A percentile compares a stretch with the other conserved stretches of the same genome.
Evolutionary conservation across 2,329 filamentous ascomycete species (phyloP).

Genomic region (Aureobasidium sp.): DNA sequence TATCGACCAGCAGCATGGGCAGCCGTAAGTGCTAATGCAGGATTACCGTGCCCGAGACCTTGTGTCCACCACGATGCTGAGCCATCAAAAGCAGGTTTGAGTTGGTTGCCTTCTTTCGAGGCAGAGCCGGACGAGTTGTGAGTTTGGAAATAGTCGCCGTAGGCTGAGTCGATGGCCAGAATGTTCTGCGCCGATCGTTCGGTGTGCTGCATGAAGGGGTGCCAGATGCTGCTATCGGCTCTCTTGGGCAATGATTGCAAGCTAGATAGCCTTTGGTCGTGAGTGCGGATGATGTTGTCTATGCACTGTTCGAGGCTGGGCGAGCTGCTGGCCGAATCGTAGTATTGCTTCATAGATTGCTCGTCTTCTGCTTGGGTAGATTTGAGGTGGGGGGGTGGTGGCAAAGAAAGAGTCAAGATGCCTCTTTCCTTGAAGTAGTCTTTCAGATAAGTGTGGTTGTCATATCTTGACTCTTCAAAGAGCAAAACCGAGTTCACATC

Average conservation of each 20-base stretch:
- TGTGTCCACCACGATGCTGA: conserved; percentile 92
- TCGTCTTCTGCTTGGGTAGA: conserved; percentile 42
- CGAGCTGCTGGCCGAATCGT: conserved; percentile 41
- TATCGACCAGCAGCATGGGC: conserved; percentile 78
- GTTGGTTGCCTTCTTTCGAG: conserved; percentile 29
- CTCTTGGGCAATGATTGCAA: conserved; percentile 55
- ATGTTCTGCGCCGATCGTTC: conserved; percentile 56
- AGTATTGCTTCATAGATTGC: conserved; percentile 58
- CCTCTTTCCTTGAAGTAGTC: conserved; percentile 58
- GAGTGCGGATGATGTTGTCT: conserved; percentile 45
- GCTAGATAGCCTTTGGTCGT: conserved; percentile 49
- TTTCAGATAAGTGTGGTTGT: conserved; percentile 60
- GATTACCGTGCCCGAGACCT: conserved; percentile 73
- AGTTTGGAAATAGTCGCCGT: conserved; percentile 71
- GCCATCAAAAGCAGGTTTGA: conserved; percentile 68
- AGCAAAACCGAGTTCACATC: conserved; percentile 64
- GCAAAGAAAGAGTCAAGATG: conserved; percentile 34
- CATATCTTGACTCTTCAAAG: conserved; percentile 59
- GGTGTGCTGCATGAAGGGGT: conserved; percentile 78
- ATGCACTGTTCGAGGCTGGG: conserved; percentile 42
- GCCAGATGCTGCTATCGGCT: conserved; percentile 67
- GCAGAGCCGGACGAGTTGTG: conserved; percentile 20
- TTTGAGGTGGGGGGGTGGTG: conserved; percentile 50
- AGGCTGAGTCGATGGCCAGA: conserved; percentile 70
- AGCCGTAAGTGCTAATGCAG: conserved; percentile 63